Conservation (phyloP, 2,329 filamentous ascomycete species). For the Aspergillus sp. region DNA sequence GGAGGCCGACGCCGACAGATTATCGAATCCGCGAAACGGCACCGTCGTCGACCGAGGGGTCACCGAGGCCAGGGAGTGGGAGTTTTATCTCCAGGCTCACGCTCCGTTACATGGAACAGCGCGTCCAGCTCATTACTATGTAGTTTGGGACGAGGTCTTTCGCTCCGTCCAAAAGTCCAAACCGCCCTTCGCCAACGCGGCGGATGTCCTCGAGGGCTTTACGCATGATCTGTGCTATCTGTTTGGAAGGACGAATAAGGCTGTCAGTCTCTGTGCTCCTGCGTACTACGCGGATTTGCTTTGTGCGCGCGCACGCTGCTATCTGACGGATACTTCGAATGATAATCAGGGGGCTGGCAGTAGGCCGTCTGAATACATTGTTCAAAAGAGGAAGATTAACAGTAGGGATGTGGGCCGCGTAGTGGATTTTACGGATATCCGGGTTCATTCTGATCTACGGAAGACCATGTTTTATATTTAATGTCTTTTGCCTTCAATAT, state of each 20-base stretch:
- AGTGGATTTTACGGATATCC: not conserved
- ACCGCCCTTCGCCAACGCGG: conserved; percentile 42
- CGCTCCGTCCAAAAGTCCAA: conserved; percentile 22
- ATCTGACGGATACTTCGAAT: conserved; percentile 60
- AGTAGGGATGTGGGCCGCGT: not conserved
- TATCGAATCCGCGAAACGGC: conserved; percentile 69
- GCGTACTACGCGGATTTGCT: conserved; percentile 89
- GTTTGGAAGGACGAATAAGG: conserved; percentile 80
- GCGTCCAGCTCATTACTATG: conserved; percentile 78
- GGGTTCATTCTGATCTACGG: not conserved
- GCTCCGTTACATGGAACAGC: conserved; percentile 78
- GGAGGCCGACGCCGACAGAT: conserved; percentile 49
- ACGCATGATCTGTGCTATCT: conserved; percentile 81
- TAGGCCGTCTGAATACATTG: too few species aligned
- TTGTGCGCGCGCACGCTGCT: conserved; percentile 72
- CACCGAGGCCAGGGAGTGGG: conserved; percentile 72
- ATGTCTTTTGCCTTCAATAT: not conserved
- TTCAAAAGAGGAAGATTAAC: not conserved
- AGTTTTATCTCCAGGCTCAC: conserved; percentile 84
- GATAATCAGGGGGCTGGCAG: too few species aligned
- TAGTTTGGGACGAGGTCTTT: conserved; percentile 70
- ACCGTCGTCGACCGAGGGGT: conserved; percentile 85
- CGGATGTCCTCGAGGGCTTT: conserved; percentile 68
- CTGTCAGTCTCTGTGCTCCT: conserved; percentile 81
- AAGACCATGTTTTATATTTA: not conserved